Evolutionary conservation across 139 green algal species (phyloP), one percentile per base, ranked within the genome.

Genomic region (Volvox africanus): DNA sequence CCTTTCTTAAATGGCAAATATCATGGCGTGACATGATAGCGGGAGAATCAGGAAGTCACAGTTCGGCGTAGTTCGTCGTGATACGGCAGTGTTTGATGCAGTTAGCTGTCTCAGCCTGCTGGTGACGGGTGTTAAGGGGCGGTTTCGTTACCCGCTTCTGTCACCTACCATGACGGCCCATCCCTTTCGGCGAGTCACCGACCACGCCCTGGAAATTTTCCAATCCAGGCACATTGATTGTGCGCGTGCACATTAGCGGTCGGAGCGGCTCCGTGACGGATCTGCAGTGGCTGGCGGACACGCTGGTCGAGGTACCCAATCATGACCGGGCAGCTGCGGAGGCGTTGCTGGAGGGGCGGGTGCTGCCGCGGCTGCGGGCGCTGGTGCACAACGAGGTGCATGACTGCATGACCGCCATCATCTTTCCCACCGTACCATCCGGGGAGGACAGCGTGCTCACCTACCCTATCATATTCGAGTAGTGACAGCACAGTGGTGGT

Each of bases 311-410:
- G 82, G 80, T 85, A 35, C 65, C 71, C 67, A 88, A 87, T 35
- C 79, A 88, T 37, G 75, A 87, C 88, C 80, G 88, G n/a, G 82
- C 80, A 3, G 67, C 68, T 0, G 75, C 61, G 3, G 79, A 80
- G 36, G 88, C 71, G 80, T 80, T 89, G 79, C 81, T 80, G 81
- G 61, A 89, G 68, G 81, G 55, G 55, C 82, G 33, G 3, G 68
- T 84, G 69, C 81, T 82, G 69, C 69, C 81, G 68, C 81, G 89
- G 73, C 86, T 91, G 88, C 78, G 88, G 2, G 89, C 89, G 65
- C 71, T 88, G 69, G 89, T 92, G 69, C 89, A 92, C 44, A n/a
- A 86, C 33, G 89, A 92, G 81, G 68, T 89, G 36, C 44, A n/a
- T 18, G 82, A 78, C 24, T 86, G 89, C n/a, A 69, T 92, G 24